Conservation (phyloP, 139 green algal genomes). For the Axilococcus clingmanii region DNA sequence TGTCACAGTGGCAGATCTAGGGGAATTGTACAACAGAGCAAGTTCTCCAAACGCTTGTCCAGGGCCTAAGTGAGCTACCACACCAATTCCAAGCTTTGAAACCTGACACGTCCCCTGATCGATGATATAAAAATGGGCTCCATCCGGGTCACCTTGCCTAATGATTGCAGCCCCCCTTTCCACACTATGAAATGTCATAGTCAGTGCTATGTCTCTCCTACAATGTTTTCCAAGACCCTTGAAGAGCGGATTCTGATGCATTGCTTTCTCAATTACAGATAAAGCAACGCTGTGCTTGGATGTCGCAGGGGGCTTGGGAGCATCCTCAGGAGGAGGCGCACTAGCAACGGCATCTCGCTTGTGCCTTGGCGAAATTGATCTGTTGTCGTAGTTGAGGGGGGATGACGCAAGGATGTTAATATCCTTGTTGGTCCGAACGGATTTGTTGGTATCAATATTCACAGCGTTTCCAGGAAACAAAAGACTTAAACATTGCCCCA, state of each 20-base stretch:
- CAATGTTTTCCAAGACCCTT: constrained; percentile 45
- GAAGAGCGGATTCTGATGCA: constrained; percentile 67
- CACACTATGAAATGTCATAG: constrained; percentile 49
- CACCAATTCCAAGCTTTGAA: constrained; percentile 9
- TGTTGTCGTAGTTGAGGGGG: too few relatives aligned
- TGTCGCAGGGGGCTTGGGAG: too few relatives aligned
- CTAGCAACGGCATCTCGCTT: too few relatives aligned
- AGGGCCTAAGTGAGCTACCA: constrained; percentile 22
- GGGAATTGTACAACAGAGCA: constrained; percentile 80
- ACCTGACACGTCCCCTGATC: constrained; percentile 48
- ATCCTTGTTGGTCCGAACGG: too few relatives aligned
- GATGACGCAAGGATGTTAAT: too few relatives aligned
- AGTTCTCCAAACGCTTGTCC: constrained; percentile 92
- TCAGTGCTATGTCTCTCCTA: constrained; percentile 62
- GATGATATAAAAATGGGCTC: constrained; percentile 54
- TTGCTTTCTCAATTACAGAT: constrained; percentile 23
- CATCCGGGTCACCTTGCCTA: constrained; percentile 42
- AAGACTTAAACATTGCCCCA: too few relatives aligned
- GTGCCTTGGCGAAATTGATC: too few relatives aligned
- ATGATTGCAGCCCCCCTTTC: constrained; percentile 58
- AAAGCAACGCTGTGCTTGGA: constrained; percentile 26
- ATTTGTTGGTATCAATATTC: too few relatives aligned
- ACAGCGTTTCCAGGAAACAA: too few relatives aligned
- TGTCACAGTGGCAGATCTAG: constrained; percentile 76
- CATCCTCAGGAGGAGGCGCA: not conserved